phyloP scores from a whole-genome alignment of 805 yeast species.

The Pichia phayaonensis region DNA sequence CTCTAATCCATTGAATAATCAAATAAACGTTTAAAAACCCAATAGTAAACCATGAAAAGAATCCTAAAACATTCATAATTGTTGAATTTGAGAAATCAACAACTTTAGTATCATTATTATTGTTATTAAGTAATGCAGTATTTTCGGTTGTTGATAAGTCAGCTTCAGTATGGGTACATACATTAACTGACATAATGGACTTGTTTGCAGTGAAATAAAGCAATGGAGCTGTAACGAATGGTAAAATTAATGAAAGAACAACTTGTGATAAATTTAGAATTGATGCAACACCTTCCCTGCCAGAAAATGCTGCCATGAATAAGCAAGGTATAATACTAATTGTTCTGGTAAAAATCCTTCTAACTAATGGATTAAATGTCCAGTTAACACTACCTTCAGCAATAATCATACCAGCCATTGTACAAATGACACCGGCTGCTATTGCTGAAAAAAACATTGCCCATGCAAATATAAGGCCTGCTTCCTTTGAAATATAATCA shows the following conservation, averaged over 20 bases:
- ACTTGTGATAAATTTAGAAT: slow-evolving; percentile 86
- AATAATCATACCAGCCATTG: slow-evolving; percentile 89
- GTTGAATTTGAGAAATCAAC: slow-evolving; percentile 58
- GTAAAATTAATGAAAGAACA: slow-evolving; percentile 70
- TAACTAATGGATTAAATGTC: slow-evolving; percentile 71
- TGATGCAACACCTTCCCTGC: slow-evolving; percentile 59
- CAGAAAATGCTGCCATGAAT: slow-evolving; percentile 61
- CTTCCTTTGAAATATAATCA: slow-evolving; percentile 56
- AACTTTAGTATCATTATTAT: slow-evolving; percentile 16
- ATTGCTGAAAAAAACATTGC: slow-evolving; percentile 83
- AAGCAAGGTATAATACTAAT: slow-evolving; percentile 80
- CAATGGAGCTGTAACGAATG: slow-evolving; percentile 79
- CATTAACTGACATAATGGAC: slow-evolving; percentile 56
- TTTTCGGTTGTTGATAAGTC: neutral
- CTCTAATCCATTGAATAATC: slow-evolving; percentile 25
- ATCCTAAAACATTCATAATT: slow-evolving; percentile 44
- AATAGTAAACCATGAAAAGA: slow-evolving; percentile 63
- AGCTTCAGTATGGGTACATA: slow-evolving; percentile 1
- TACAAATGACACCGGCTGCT: slow-evolving; percentile 88
- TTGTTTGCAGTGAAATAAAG: slow-evolving; percentile 71
- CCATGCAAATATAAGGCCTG: slow-evolving; percentile 77
- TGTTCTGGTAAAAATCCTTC: slow-evolving; percentile 69
- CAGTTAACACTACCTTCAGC: slow-evolving; percentile 85
- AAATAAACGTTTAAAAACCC: slow-evolving; percentile 61
- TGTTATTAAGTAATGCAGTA: neutral